Evolutionary conservation across 371 early-diverging fungal species (phyloP).

Genomic region (Blakeslea trispora): DNA sequence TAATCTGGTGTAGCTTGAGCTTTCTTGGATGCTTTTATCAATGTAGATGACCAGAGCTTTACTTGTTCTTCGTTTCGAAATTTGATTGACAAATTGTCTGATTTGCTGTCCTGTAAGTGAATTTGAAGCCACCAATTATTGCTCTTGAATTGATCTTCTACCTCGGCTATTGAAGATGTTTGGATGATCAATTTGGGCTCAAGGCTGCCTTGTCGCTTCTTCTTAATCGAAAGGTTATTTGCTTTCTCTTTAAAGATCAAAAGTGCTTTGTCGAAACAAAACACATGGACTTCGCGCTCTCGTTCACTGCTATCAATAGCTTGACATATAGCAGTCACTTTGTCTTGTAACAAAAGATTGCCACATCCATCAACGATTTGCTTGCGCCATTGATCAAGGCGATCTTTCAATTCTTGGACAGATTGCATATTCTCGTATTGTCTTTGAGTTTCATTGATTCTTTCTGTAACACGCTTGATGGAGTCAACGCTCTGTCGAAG

Average conservation of each 20-base stretch:
- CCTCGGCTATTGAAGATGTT: slow-evolving; percentile 15
- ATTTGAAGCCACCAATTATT: slow-evolving; percentile 63
- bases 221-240: slow-evolving; percentile 49
- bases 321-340: slow-evolving; percentile 66
- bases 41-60: slow-evolving; percentile 79
- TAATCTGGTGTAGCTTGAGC: slow-evolving; percentile 17
- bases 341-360: slow-evolving; percentile 78
- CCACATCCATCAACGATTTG: slow-evolving; percentile 69
- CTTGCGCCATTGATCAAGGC: slow-evolving; percentile 45
- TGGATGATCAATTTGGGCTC: slow-evolving; percentile 60
- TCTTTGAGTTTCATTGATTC: slow-evolving; percentile 91
- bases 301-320: slow-evolving; percentile 61
- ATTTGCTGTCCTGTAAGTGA: slow-evolving; percentile 72
- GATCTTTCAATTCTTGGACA: slow-evolving; percentile 77
- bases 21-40: slow-evolving; percentile 54
- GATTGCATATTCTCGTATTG: slow-evolving; percentile 82
- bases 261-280: slow-evolving; percentile 86
- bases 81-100: slow-evolving; percentile 81
- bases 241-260: slow-evolving; percentile 70
- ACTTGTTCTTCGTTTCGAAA: slow-evolving; percentile 91
- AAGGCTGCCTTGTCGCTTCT: slow-evolving; percentile 54
- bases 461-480: slow-evolving; percentile 86
- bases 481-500: slow-evolving; percentile 76
- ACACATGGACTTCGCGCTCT: slow-evolving; percentile 82
- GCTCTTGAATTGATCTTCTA: slow-evolving; percentile 10